These are phyloP conservation scores for Nitzschia putrida DNA, from an alignment of 108 stramenopile species.

Conservation along the genomic window DNA sequence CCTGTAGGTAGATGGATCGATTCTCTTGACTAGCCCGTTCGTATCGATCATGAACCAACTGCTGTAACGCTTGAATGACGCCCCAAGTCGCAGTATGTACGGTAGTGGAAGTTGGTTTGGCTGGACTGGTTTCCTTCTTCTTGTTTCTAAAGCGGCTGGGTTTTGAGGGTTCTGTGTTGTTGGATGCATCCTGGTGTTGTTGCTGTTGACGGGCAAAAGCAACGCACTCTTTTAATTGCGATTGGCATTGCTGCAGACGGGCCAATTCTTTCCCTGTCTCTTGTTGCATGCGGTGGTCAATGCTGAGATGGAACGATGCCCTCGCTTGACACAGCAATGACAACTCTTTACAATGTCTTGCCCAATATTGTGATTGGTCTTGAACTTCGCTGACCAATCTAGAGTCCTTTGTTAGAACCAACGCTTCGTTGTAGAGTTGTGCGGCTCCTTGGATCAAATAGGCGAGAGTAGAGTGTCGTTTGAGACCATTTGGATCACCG, in stretches of 20 bases:
- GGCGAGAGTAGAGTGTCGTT: slow-evolving; percentile 43
- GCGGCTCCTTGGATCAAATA: slow-evolving; percentile 42
- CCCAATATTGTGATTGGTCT: slow-evolving; percentile 40
- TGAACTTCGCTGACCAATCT: slow-evolving; percentile 47
- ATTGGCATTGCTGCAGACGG: slow-evolving; percentile 27
- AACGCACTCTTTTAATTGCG: slow-evolving; percentile 21
- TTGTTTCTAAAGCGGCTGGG: not conserved
- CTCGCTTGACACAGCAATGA: slow-evolving; percentile 42
- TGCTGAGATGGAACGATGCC: slow-evolving; percentile 48
- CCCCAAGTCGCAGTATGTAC: slow-evolving; percentile 6
- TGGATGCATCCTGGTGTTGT: slow-evolving; percentile 5
- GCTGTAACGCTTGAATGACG: not conserved
- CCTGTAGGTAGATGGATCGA: slow-evolving; percentile 43
- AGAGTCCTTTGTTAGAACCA: slow-evolving; percentile 42
- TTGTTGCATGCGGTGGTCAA: slow-evolving; percentile 31
- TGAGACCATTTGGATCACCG: not conserved
- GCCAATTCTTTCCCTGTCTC: slow-evolving; percentile 45
- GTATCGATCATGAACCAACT: slow-evolving; percentile 37
- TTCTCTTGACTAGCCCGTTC: slow-evolving; percentile 43
- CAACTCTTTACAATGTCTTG: slow-evolving; percentile 47
- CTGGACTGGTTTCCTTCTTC: not conserved
- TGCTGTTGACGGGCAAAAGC: slow-evolving; percentile 24
- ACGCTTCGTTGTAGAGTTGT: slow-evolving; percentile 43
- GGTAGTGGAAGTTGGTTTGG: slow-evolving; percentile 14
- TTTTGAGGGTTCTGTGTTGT: not conserved